Evolutionary conservation across 495 filamentous ascomycete genomes (phyloP).

Genomic region (Penicillium lagena): DNA sequence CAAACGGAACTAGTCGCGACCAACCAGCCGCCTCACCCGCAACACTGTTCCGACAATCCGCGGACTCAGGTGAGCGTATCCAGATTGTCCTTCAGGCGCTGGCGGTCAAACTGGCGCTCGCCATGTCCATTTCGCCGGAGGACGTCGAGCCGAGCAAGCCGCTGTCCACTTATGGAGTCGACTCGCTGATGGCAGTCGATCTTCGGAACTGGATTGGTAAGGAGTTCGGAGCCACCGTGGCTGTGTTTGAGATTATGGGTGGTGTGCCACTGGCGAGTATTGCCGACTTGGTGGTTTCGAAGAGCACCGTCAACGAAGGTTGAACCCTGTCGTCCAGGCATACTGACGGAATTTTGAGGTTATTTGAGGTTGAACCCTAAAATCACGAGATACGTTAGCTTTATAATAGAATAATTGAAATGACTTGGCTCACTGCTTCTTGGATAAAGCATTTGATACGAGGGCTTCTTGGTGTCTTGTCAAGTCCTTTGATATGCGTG

Average conservation of each 20-base stretch:
- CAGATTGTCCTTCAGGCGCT: conserved; percentile 1
- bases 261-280: not conserved
- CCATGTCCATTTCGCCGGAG: conserved; percentile 8
- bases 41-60: not conserved
- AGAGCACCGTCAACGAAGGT: not conserved
- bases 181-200: conserved; percentile 51
- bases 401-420: too few relatives aligned
- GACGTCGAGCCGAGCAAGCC: conserved; percentile 15
- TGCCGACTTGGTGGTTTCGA: conserved; percentile 1
- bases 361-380: too few relatives aligned
- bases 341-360: too few relatives aligned
- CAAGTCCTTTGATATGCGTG: too few relatives aligned
- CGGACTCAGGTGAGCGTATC: not conserved
- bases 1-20: not conserved
- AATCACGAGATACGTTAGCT: too few relatives aligned
- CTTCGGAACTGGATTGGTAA: conserved; percentile 43
- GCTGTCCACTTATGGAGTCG: conserved; percentile 38
- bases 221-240: conserved; percentile 27
- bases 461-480: too few relatives aligned
- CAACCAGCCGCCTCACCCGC: too few relatives aligned
- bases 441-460: too few relatives aligned
- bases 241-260: conserved; percentile 39
- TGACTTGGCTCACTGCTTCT: too few relatives aligned
- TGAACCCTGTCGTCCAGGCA: not conserved
- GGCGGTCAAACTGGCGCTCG: conserved; percentile 2